Evolutionary conservation across 345 rosid species (phyloP), one percentile per base, ranked within the genome.

Genomic region (Citrus sinensis): DNA sequence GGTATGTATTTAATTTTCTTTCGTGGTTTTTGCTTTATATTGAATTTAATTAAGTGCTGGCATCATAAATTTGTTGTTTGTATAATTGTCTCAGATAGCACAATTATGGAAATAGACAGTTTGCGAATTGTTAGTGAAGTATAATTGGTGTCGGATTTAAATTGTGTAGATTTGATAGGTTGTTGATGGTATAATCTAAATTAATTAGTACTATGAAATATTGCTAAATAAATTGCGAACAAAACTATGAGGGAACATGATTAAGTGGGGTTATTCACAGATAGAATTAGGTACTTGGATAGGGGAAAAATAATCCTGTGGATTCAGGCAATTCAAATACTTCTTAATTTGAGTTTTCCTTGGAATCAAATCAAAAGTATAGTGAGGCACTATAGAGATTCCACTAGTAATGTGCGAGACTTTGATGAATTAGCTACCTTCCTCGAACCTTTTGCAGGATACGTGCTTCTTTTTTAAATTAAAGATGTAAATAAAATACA

Each of bases 1-100:
- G 94, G 99, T 96, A 87, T 78, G 90, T 17, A 27, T 68, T 17
- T 61, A 19, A 4, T 42, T 69, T 22, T 60, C 61, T 59, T 32
- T 70, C 27, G 37, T 78, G 71, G 68, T 11, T 74, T 59, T 40
- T 80, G 32, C 32, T 59, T 46, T 72, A 54, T 40, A 69, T 69
- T 65, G 71, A 68, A 65, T 74, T 42, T 51, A 66, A 37, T 39
- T 6, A 17, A 76, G 62, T 30, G 60, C 49, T 27, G 29, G 49
- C 27, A 25, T 61, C 8, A 27, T 8, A 16, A n/a, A 22, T 29
- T 37, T 37, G 20, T 27, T 77, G 59, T 49, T 19, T 67, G 42
- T 37, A 19, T 32, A 17, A 7, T 32, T 5, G 22, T 35, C 8
- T 6, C 9, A 3, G 14, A 19, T 30, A 1, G 27, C 24, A 55